Conservation (phyloP, 2,329 filamentous ascomycete species). For the Onygenales sp. region DNA sequence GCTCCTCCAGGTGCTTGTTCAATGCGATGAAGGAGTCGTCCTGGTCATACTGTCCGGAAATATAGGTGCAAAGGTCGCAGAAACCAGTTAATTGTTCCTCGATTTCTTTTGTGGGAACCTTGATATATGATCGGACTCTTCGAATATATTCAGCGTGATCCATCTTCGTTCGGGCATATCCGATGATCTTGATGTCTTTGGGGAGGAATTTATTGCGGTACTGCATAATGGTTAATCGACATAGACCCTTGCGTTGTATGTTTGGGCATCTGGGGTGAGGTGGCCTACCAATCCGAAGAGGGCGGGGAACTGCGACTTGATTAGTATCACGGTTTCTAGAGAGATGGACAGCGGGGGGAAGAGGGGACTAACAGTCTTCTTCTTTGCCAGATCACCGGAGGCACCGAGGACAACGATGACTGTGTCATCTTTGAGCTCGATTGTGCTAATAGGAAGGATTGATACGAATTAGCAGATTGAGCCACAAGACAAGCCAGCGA, state of each 20-base stretch:
- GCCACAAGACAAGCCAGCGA: background rate
- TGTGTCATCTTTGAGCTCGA: conserved; percentile 98
- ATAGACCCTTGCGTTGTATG: background rate
- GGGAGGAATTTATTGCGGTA: conserved; percentile 98
- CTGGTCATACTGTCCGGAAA: conserved; percentile 96
- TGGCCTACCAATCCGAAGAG: conserved; percentile 87
- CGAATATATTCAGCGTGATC: conserved; percentile 91
- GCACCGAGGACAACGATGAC: conserved; percentile 93
- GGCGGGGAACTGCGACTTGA: conserved; percentile 66
- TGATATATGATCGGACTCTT: conserved; percentile 95
- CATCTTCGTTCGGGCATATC: conserved; percentile 99
- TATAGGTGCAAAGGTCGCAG: conserved; percentile 76
- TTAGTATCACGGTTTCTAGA: conserved; percentile 1
- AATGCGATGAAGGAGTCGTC: conserved; percentile 87
- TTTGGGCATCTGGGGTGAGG: conserved; percentile 1
- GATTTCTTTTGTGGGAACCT: conserved; percentile 94
- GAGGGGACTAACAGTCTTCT: conserved; percentile 74
- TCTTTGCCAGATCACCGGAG: conserved; percentile 96
- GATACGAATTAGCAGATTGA: background rate
- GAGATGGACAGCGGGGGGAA: conserved; percentile 1
- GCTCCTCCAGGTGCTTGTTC: conserved; percentile 71
- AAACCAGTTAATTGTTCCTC: conserved; percentile 94
- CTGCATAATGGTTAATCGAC: conserved; percentile 38
- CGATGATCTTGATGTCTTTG: conserved; percentile 92
- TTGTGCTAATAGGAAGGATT: conserved; percentile 46